Percentiles rank a stretch among this genome's conserved stretches.
These are phyloP conservation scores for Penicillium egyptiacum DNA, from an alignment of 495 filamentous ascomycete species.

Conservation along the genomic window DNA sequence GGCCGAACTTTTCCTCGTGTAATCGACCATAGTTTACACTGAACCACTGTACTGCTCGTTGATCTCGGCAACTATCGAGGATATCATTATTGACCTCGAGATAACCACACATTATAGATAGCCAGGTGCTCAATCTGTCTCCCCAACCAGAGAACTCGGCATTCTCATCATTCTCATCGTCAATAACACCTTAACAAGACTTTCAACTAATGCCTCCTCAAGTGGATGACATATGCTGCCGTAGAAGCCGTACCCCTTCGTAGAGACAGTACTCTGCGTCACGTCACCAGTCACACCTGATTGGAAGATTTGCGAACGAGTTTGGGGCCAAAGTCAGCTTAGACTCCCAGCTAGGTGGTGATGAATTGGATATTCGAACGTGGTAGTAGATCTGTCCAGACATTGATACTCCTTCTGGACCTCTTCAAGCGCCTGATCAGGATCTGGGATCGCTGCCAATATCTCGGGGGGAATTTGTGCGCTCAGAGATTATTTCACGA, in stretches of 20 bases:
- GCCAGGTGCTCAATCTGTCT: conserved; percentile 12
- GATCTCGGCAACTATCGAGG: conserved; percentile 18
- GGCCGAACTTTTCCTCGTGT: conserved; percentile 15
- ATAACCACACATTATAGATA: conserved; percentile 25
- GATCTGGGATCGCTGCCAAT: not conserved
- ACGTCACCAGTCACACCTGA: not conserved
- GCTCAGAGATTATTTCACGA: not conserved
- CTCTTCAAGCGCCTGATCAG: not conserved
- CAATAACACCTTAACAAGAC: conserved; percentile 3
- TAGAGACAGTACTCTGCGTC: not conserved
- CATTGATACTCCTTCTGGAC: not conserved
- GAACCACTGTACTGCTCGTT: conserved; percentile 16
- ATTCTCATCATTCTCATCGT: conserved; percentile 13
- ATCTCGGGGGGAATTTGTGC: not conserved
- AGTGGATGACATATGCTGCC: no score
- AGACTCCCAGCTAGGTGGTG: not conserved
- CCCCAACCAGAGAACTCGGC: conserved; percentile 13
- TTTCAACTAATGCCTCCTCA: no score
- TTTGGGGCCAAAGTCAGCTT: not conserved
- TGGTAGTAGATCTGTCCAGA: not conserved
- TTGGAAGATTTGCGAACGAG: not conserved
- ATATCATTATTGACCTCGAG: conserved; percentile 26
- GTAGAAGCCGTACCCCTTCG: conserved; percentile 11
- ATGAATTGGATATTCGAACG: not conserved
- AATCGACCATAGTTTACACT: conserved; percentile 20